Base-by-base conservation (phyloP, 768 basidiomycete genomes). In the Polyporus arcularius region DNA sequence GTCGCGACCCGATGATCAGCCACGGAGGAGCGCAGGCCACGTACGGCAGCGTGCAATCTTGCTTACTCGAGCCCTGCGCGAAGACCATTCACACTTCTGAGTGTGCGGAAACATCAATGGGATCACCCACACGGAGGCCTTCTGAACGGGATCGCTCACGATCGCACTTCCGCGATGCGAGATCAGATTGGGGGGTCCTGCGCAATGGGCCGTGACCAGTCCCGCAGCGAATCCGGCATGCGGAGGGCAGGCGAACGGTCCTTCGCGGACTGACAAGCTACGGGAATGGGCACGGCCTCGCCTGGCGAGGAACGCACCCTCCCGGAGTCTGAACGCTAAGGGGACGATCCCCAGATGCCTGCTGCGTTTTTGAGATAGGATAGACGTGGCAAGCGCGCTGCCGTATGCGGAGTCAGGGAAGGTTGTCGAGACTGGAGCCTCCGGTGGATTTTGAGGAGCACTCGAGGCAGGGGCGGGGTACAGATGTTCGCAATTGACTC, bases 291-390 rank as follows among this genome's bases (percentile, higher is more conserved):
- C 49, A 61, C 35, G 31, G 60, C 31, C 60, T 56, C 47, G 60
- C 55, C 60, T 10, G 39, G 11, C 47, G 43, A 18, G 55, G 55
- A 61, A 61, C 28, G 60, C 55, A 61, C 60, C 60, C 60, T 50
- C 60, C 55, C 55, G 60, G 60, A 28, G 60, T 52, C 60, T 61
- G 60, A 61, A 57, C 49, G 41, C 26, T 55, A 48, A 47, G 50
- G 55, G 47, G 60, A 61, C 55, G 60, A 56, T 56, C 60, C 41
- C 46, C 48, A 11, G 39, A 16, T 60, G 59, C 16, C 40, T 39
- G 11, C 35, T 40, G 43, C 43, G n/a, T 31, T 35, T 7, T 35
- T 7, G 35, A 35, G 35, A 35, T 35, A 35, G 35, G 32, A 45
- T 28, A 42, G 42, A 18, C 42, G 31, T 28, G 35, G 55, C 43